phyloP scores from a whole-genome alignment of 208 protist genomes.

The Tritrichomonas musculus region DNA sequence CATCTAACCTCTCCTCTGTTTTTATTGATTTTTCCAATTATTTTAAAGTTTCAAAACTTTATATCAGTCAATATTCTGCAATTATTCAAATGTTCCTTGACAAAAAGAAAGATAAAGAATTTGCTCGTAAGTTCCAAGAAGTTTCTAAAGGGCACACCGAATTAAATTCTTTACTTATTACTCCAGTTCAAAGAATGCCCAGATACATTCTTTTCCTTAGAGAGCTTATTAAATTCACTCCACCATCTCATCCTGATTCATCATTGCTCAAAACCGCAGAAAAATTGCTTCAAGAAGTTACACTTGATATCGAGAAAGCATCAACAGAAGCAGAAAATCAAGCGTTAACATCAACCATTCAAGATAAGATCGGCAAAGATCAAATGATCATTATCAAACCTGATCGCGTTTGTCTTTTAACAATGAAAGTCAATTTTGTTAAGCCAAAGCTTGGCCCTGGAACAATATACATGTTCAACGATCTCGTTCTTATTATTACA shows the following conservation, averaged over 20 bases:
- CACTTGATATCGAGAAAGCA: neutral
- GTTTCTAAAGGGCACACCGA: neutral
- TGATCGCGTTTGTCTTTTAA: too few relatives aligned
- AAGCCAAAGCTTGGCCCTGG: too few relatives aligned
- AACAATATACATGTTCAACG: too few relatives aligned
- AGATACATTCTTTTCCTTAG: neutral
- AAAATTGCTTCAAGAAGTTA: neutral
- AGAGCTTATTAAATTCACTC: constrained; percentile 26
- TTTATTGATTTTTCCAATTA: neutral
- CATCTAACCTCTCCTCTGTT: too few relatives aligned
- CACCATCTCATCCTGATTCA: neutral
- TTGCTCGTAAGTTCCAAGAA: neutral
- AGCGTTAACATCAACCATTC: neutral
- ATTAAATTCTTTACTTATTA: neutral
- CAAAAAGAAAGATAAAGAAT: neutral
- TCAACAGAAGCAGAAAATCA: neutral
- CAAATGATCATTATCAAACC: neutral
- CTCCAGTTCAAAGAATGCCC: constrained; percentile 29
- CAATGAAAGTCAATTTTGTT: too few relatives aligned
- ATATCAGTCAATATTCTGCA: neutral
- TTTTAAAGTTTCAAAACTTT: neutral
- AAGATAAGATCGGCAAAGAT: neutral
- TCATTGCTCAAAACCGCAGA: neutral
- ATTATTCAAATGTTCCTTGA: neutral
- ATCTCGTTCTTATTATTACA: too few relatives aligned